phyloP scores from a whole-genome alignment of 306 rosid species.

The Begonia masoniana region DNA sequence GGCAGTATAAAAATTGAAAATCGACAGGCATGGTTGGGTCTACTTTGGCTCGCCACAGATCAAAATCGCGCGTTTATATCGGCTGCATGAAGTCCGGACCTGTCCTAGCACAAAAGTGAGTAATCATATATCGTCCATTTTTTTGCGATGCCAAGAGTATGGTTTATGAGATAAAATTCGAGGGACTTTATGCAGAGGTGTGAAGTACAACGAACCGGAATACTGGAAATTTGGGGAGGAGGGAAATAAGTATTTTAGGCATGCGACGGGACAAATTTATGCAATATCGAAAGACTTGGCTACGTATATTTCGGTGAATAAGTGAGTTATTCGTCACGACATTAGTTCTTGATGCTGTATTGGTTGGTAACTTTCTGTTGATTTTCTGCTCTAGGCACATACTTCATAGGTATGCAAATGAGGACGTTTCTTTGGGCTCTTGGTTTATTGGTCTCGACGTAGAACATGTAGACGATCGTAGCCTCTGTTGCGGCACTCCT shows the following conservation, averaged over 20 bases:
- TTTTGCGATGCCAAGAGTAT: too few relatives aligned
- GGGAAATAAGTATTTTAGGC: constrained; percentile 50
- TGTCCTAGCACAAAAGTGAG: constrained; percentile 47
- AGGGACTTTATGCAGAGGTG: constrained; percentile 20
- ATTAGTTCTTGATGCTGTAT: too few relatives aligned
- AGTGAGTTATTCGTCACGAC: constrained; percentile 11
- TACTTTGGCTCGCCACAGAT: constrained; percentile 45
- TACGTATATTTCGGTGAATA: constrained; percentile 40
- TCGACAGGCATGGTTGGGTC: constrained; percentile 47
- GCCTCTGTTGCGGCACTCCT: constrained; percentile 48
- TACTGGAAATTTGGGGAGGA: constrained; percentile 58
- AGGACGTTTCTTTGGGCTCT: constrained; percentile 52
- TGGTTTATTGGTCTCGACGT: constrained; percentile 60
- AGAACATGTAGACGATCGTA: constrained; percentile 45
- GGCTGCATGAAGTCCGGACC: constrained; percentile 68
- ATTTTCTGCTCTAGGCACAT: constrained; percentile 20
- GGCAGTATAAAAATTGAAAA: constrained; percentile 1
- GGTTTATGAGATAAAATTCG: too few relatives aligned
- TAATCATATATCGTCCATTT: constrained; percentile 1
- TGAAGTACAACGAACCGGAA: constrained; percentile 46
- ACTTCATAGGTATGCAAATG: constrained; percentile 48
- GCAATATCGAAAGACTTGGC: constrained; percentile 47
- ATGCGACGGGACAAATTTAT: constrained; percentile 51
- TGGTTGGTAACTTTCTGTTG: not conserved
- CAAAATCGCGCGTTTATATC: constrained; percentile 41